These are phyloP conservation scores for Ustilago lituana DNA, from an alignment of 1,284 basidiomycete genomes.

Conservation along the genomic window DNA sequence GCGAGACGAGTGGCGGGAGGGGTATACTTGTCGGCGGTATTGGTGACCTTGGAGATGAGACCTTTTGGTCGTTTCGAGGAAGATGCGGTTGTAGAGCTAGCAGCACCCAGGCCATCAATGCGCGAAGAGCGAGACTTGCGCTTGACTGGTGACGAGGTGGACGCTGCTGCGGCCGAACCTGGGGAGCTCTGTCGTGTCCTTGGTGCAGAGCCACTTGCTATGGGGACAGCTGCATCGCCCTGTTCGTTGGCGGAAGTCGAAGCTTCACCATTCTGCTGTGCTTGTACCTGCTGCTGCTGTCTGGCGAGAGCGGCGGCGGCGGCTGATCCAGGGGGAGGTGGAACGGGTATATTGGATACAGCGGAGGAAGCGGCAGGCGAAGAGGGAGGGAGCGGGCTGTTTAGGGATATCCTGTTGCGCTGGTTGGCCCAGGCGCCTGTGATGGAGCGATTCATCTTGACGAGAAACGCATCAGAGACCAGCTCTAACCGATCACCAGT, in stretches of 20 bases:
- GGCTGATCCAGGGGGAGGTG: slow-evolving; percentile 52
- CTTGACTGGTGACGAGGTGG: slow-evolving; percentile 38
- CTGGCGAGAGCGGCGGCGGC: slow-evolving; percentile 51
- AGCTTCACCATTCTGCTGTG: slow-evolving; percentile 28
- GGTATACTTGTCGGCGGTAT: slow-evolving; percentile 53
- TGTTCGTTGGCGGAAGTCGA: slow-evolving; percentile 6
- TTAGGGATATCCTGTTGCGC: slow-evolving; percentile 55
- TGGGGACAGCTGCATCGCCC: slow-evolving; percentile 12
- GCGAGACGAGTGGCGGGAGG: slow-evolving; percentile 77
- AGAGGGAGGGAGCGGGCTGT: slow-evolving; percentile 43
- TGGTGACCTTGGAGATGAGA: slow-evolving; percentile 26
- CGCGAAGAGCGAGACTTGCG: slow-evolving; percentile 56
- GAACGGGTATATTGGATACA: slow-evolving; percentile 43
- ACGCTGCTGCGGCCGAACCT: slow-evolving; percentile 4
- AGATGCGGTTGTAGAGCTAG: slow-evolving; percentile 14
- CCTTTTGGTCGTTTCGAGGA: slow-evolving; percentile 43
- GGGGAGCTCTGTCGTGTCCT: slow-evolving; percentile 48
- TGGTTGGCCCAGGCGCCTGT: slow-evolving; percentile 59
- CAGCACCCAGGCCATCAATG: slow-evolving; percentile 16
- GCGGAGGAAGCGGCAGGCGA: slow-evolving; percentile 16
- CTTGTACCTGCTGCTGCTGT: slow-evolving; percentile 34
- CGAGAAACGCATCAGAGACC: slow-evolving; percentile 25
- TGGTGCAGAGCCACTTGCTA: slow-evolving; percentile 29
- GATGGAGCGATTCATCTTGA: slow-evolving; percentile 61
- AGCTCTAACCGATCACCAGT: slow-evolving; percentile 4